Base-by-base conservation (phyloP, 2,329 filamentous ascomycete genomes). In the Pyricularia grisea region DNA sequence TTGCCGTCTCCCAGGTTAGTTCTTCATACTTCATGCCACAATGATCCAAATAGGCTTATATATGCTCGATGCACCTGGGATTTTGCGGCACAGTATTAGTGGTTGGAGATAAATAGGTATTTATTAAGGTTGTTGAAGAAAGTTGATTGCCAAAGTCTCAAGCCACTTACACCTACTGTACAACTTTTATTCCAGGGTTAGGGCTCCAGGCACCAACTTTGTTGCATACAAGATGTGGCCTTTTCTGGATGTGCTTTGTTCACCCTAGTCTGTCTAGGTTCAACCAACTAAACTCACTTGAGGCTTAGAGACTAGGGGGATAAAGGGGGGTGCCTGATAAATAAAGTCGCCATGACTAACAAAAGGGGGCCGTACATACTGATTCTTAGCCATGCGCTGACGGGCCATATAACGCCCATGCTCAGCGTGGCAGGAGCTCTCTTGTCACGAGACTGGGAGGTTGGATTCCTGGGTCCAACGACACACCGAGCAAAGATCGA, bases 361-460 rank as follows among this genome's bases (percentile, higher is more conserved):
- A 28, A 63, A 12, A 28, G 55, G 17, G n/a, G 28, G 14, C 27
- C 50, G 28, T 68, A 61, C 58, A 61, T 68, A 33, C 25, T 68
- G 25, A 65, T 80, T 68, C 72, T 76, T 60, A 76, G 76, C 69
- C 78, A 80, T 68, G 73, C 76, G 1, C 73, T 80, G 30, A 78
- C 77, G 9, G 79, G 79, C 9, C 79, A 81, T 69, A 70, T 81
- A 25, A 75, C 76, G 0, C 79, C 79, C 0, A 71, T 78, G 58
- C 68, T 78, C 60, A 76, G 78, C 61, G 76, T 80, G 63, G 76
- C 78, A n/a, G 70, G 70, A 2, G 74, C 72, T 23, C 75, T 81
- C 31, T 70, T 68, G 36, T 65, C 72, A 23, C 75, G 74, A 2
- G 76, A 74, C 58, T 79, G 76, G 76, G 69, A 71, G 3, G 74